Evolutionary conservation across 1,139 yeast species (phyloP).

Genomic region (Yamadazyma sp.): DNA sequence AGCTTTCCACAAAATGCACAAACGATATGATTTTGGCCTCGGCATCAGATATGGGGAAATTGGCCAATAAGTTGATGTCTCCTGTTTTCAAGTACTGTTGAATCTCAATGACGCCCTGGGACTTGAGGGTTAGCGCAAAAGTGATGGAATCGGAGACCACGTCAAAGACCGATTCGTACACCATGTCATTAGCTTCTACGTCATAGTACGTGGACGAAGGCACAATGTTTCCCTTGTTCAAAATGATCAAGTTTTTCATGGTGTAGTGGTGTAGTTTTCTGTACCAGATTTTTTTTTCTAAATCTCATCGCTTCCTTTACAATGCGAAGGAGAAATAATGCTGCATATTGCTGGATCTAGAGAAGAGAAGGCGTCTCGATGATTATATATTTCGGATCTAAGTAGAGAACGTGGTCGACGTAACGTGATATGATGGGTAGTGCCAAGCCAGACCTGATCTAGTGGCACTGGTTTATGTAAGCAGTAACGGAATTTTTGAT

Average conservation of each 20-base stretch:
- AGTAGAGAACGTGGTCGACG: background rate
- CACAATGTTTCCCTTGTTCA: slow-evolving; percentile 54
- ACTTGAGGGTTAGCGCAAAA: slow-evolving; percentile 62
- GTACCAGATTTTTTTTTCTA: slow-evolving; percentile 3
- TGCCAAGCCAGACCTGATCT: no score
- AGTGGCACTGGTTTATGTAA: background rate
- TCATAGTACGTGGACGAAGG: slow-evolving; percentile 56
- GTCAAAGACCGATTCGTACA: slow-evolving; percentile 81
- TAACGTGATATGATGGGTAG: no score
- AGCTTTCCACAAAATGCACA: slow-evolving; percentile 63
- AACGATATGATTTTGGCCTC: slow-evolving; percentile 44
- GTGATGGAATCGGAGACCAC: slow-evolving; percentile 73
- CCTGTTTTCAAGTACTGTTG: slow-evolving; percentile 62
- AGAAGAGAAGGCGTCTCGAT: no score
- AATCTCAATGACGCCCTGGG: slow-evolving; percentile 52
- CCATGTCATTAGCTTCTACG: slow-evolving; percentile 53
- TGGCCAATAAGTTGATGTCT: slow-evolving; percentile 50
- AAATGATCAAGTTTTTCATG: slow-evolving; percentile 61
- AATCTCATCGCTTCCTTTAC: slow-evolving; percentile 7
- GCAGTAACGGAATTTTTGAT: slow-evolving; percentile 39
- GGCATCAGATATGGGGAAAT: slow-evolving; percentile 43
- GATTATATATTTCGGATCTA: no score
- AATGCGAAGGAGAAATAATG: background rate
- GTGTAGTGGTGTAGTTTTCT: slow-evolving; percentile 1
- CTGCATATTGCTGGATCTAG: background rate